Conservation (phyloP, 1,284 basidiomycete species). For the Papiliotrema fonsecae region DNA sequence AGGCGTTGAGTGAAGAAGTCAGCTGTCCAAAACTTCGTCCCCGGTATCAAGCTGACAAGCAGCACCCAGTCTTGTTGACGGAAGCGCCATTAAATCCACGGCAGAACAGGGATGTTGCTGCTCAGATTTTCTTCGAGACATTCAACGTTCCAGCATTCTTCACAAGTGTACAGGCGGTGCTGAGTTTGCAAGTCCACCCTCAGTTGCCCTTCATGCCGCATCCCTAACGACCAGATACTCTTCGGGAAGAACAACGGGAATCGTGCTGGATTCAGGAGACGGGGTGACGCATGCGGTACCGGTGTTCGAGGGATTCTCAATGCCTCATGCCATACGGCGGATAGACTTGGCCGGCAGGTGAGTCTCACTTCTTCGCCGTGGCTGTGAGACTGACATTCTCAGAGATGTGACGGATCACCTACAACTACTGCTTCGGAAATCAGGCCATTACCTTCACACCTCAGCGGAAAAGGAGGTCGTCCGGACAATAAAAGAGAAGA, state of each 20-base stretch:
- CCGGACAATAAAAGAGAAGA: slow-evolving; percentile 96
- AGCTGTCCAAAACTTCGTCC: too few relatives aligned
- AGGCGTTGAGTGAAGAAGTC: slow-evolving; percentile 92
- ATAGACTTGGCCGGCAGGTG: slow-evolving; percentile 94
- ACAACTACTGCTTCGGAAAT: slow-evolving; percentile 87
- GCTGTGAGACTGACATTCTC: slow-evolving; percentile 9
- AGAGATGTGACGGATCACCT: slow-evolving; percentile 96
- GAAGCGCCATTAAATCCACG: slow-evolving; percentile 94
- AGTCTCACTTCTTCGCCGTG: slow-evolving; percentile 18
- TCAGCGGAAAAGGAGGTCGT: slow-evolving; percentile 97
- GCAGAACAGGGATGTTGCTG: slow-evolving; percentile 87
- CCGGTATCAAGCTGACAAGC: slow-evolving; percentile 4
- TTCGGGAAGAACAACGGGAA: slow-evolving; percentile 97
- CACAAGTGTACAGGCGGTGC: slow-evolving; percentile 93
- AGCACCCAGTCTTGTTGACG: slow-evolving; percentile 94
- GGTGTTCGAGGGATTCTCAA: slow-evolving; percentile 98
- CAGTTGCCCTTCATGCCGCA: slow-evolving; percentile 35
- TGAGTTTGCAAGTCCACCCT: slow-evolving; percentile 69
- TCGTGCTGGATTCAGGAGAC: slow-evolving; percentile 97
- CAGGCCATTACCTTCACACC: slow-evolving; percentile 91
- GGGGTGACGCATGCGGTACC: slow-evolving; percentile 99
- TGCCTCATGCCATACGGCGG: slow-evolving; percentile 95
- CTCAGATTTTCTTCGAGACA: slow-evolving; percentile 97
- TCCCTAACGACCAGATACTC: slow-evolving; percentile 66
- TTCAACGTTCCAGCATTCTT: slow-evolving; percentile 99